Base-by-base conservation (phyloP, 768 basidiomycete species). In the Hericium erinaceus region DNA sequence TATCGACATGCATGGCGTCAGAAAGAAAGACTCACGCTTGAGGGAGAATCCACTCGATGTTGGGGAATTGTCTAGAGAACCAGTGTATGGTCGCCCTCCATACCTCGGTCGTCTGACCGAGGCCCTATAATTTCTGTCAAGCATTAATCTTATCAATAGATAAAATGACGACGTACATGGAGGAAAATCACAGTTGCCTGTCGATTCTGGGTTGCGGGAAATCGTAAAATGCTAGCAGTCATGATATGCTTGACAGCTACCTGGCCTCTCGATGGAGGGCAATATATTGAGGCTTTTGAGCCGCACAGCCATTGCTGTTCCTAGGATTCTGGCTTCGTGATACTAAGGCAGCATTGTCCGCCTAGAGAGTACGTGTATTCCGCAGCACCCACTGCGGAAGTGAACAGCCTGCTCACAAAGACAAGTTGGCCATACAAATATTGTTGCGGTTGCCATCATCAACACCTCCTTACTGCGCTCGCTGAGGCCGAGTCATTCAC, bases 1-100 rank as follows among this genome's bases (percentile, higher is more conserved):
- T 33, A 33, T 1, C 33, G 9, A 33, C 33, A 10, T 6, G 5
- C 33, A 33, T 33, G 33, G 33, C 33, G 33, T 33, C 33, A 10
- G 6, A 69, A 66, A 33, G 75, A 70, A 58, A 55, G 26, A 22
- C 72, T 39, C 61, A 77, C 76, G 76, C 75, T 61, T 77, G 74
- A 6, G 75, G 77, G 12, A 76, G 59, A 20, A 77, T 62, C 75
- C 75, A 77, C 57, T 72, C 68, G n/a, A 76, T 64, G 41, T 67
- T 68, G 0, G 75, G 75, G 12, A 77, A 66, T 24, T 62, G 65
- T 11, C 65, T 62, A 7, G 73, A 72, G 22, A 77, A 64, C 44
- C 67, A 68, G 51, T 71, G 68, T 9, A 69, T 57, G 40, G 70
- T 68, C 18, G 67, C 62, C 28, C 64, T 59, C 76, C 77, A 78